Evolutionary conservation across 345 rosid genomes (phyloP).

Genomic region (Eucalyptus urophylla): DNA sequence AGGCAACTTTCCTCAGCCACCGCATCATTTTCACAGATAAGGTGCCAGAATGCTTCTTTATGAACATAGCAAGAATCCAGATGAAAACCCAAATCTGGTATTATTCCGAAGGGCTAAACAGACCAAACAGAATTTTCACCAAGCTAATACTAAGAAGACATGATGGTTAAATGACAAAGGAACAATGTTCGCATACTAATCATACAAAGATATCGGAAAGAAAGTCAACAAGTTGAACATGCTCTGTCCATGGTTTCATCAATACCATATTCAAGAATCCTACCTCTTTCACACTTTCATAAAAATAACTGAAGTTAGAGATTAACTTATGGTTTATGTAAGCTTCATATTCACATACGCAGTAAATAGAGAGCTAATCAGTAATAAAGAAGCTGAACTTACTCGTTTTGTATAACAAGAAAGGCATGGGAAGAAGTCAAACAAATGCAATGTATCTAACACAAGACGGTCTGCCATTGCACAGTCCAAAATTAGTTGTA

Average conservation of each 20-base stretch:
- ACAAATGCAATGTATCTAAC: not conserved
- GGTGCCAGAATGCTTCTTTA: not conserved
- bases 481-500: not conserved
- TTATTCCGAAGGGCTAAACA: not conserved
- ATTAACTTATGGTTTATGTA: not conserved
- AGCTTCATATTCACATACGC: not conserved
- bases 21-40: not conserved
- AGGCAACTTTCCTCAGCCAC: not conserved
- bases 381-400: not conserved
- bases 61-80: not conserved
- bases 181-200: not conserved
- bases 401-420: not conserved
- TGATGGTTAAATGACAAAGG: not conserved
- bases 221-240: not conserved
- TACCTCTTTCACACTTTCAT: not conserved
- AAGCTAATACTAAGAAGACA: not conserved
- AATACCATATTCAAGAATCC: not conserved
- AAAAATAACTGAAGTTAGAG: not conserved
- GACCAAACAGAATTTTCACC: not conserved
- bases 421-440: not conserved
- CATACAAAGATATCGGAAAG: not conserved
- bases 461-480: not conserved
- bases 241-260: not conserved
- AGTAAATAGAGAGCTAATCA: not conserved
- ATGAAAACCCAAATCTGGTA: not conserved